Evolutionary conservation across 306 rosid genomes (phyloP), one percentile per base, ranked within the genome.

Genomic region (Prosopis cineraria): DNA sequence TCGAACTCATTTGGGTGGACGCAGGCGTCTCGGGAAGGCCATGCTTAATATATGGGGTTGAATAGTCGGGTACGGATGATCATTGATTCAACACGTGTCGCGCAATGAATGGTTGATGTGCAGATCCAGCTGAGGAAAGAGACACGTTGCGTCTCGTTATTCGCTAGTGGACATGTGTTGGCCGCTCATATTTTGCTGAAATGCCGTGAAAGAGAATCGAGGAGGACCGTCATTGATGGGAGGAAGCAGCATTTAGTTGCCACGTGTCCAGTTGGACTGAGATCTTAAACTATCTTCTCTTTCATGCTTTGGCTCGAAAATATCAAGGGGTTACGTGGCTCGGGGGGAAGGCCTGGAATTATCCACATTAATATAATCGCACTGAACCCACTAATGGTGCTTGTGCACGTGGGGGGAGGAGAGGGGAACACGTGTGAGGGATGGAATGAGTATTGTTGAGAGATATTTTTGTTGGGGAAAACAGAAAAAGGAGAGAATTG

Each of bases 271-370:
- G 2, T 0, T 0, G 3, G 12, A 17, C 24, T 19, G 27, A 7
- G 72, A 17, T 7, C 6, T 22, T 12, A 33, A 84, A 79, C 72
- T 65, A 85, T 81, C 81, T 37, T 27, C 39, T 55, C 36, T 0
- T n/a, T n/a, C n/a, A n/a, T n/a, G n/a, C n/a, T n/a, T 73, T 24
- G 83, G 81, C 68, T 55, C 74, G 11, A 80, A 85, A 83, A 80
- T 77, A 86, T 80, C 87, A 65, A 10, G 58, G 52, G 73, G 56
- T 31, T 40, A 65, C 79, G 83, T 78, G 83, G 37, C 50, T 25
- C 12, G 41, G 16, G 16, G 66, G 13, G 39, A 45, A 20, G 64
- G 83, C 60, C 78, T 29, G 33, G 74, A 74, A 47, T 48, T 20
- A 69, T 67, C 73, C 68, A 10, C 27, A 7, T 7, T 33, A 40